Evolutionary conservation across 768 basidiomycete genomes (phyloP).

Genomic region (Serendipita sp.): DNA sequence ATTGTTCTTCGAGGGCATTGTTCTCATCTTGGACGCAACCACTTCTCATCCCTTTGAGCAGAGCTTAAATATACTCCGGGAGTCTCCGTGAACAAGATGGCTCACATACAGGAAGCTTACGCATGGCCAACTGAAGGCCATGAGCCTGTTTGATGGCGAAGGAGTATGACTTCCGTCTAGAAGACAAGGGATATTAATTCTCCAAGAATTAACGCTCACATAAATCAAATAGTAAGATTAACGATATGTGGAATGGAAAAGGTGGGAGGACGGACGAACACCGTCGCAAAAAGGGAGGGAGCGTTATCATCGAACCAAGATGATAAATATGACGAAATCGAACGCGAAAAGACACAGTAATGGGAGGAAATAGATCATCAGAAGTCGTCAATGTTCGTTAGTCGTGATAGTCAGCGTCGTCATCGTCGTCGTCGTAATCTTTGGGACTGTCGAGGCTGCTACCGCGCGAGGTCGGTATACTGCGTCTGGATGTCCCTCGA

Average conservation of each 20-base stretch:
- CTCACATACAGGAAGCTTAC: no score
- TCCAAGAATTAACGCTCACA: no score
- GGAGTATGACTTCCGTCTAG: background rate
- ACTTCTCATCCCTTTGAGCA: background rate
- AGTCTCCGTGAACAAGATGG: background rate
- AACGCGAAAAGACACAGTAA: background rate
- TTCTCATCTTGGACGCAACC: background rate
- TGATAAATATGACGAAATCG: background rate
- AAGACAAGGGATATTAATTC: no score
- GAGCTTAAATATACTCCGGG: background rate
- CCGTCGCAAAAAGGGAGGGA: background rate
- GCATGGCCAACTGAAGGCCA: no score
- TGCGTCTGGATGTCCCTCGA: background rate
- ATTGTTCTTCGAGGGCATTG: background rate
- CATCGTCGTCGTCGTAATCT: background rate
- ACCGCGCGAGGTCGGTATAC: background rate
- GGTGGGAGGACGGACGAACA: background rate
- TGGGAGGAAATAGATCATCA: background rate
- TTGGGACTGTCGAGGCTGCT: background rate
- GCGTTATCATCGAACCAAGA: background rate
- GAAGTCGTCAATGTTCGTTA: background rate
- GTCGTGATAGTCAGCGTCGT: slow-evolving; percentile 6
- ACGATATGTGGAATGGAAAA: background rate
- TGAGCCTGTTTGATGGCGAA: background rate
- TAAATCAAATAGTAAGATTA: no score